A percentile compares a stretch with the other conserved stretches of the same genome.
Conservation (phyloP, 345 rosid genomes). For the Euphorbia lathyris region DNA sequence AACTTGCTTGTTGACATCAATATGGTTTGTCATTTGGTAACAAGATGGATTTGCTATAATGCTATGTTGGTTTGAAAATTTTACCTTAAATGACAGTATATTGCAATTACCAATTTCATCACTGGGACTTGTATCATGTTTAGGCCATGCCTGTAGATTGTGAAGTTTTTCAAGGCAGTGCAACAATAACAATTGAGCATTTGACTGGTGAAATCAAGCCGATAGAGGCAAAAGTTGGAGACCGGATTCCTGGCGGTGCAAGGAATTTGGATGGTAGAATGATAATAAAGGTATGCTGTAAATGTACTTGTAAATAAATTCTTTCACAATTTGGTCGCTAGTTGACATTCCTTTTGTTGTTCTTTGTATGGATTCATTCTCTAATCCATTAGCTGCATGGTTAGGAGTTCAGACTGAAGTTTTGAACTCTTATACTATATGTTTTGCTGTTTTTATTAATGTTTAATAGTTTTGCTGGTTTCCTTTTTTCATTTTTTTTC, state of each 20-base stretch:
- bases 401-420: conserved; percentile 3
- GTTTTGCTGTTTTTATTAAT: conserved; percentile 1
- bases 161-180: conserved; percentile 80
- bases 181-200: conserved; percentile 94
- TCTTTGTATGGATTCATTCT: neutral
- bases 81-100: conserved; percentile 1
- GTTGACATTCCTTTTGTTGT: conserved; percentile 8
- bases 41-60: neutral
- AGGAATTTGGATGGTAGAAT: conserved; percentile 97
- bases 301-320: conserved; percentile 9
- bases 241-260: conserved; percentile 91
- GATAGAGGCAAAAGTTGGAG: conserved; percentile 80
- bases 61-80: neutral
- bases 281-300: conserved; percentile 66
- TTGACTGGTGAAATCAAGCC: conserved; percentile 97
- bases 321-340: neutral
- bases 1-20: neutral
- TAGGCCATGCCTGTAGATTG: conserved; percentile 96
- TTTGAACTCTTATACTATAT: neutral
- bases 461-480: conserved; percentile 14
- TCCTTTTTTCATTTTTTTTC: conserved; percentile 6
- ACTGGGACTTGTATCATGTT: conserved; percentile 19
- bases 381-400: conserved; percentile 1
- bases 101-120: conserved; percentile 4
- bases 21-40: neutral